Evolutionary conservation across 345 rosid species (phyloP).

Genomic region (Populus pruinosa): DNA sequence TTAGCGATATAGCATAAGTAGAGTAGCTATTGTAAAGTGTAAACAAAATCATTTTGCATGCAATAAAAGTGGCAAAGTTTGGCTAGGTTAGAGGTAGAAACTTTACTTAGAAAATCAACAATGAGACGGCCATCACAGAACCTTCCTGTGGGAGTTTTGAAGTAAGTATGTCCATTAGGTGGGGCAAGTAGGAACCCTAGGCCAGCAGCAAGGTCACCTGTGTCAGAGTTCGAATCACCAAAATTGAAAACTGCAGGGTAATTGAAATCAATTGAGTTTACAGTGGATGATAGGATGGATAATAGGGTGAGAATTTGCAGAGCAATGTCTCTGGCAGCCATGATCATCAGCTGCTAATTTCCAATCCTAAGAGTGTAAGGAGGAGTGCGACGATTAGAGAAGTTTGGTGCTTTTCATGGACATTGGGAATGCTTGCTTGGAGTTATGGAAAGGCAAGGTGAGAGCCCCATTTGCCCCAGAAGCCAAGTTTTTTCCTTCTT

Average conservation of each 20-base stretch:
- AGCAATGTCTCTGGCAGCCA: conserved; percentile 8
- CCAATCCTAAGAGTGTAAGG: background rate
- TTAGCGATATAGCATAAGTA: background rate
- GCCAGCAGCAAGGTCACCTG: conserved; percentile 50
- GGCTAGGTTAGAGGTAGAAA: background rate
- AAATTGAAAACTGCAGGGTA: conserved; percentile 51
- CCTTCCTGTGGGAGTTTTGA: conserved; percentile 52
- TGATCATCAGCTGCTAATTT: background rate
- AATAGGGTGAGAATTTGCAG: conserved; percentile 9
- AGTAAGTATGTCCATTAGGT: conserved; percentile 47
- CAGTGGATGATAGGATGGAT: background rate
- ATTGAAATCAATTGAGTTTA: conserved; percentile 35
- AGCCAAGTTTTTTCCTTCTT: conserved; percentile 10
- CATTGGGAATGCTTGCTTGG: conserved; percentile 14
- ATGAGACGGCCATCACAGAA: conserved; percentile 66
- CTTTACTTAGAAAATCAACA: conserved; percentile 53
- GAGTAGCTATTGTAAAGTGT: background rate
- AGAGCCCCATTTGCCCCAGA: conserved; percentile 5
- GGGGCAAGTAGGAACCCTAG: conserved; percentile 40
- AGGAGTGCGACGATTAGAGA: background rate
- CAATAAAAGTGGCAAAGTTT: background rate
- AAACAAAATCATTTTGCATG: background rate
- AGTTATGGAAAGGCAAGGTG: conserved; percentile 12
- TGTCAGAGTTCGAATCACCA: conserved; percentile 78
- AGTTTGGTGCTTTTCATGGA: conserved; percentile 6